Base-by-base conservation (phyloP, 192 early-diverging fungal species). In the Gonapodya prolifera region DNA sequence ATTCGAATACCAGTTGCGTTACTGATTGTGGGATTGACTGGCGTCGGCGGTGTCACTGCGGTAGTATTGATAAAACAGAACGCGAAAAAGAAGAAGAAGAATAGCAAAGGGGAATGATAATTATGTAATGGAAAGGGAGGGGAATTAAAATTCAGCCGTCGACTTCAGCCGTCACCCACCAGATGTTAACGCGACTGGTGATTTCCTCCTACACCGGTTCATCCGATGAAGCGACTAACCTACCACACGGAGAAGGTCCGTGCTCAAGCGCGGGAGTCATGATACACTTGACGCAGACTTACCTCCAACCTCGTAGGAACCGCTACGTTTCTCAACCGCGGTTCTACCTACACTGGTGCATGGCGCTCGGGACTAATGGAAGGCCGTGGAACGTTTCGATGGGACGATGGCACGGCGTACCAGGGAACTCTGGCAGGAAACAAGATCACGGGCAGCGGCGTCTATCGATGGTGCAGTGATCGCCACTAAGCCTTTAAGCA, bases 1-100 rank as follows among this genome's bases (percentile, higher is more conserved):
- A 92, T 98, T 77, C 91, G 90, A 34, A 85, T 94, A 33, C 95
- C 96, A 1, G 91, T 94, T 33, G 85, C 93, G 28, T 81, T 96
- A 70, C 83, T 98, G 16, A 88, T 94, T 30, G 84, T 91, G 28
- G 95, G 92, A 23, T 83, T 94, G 33, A 91, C 92, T 0, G 89
- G 87, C 30, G 82, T 96, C 69, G 85, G 86, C 45, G 88, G 89
- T 2, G 96, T 98, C 84, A 83, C 96, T 69, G 87, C 92, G 23
- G 85, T 94, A 75, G 90, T 95, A 33, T 92, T 96, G 91, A 91
- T 94, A 80, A 92, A 92, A 82, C 89, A 87, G 2, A 84, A 84
- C 75, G 89, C 89, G 82, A 93, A 92, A 83, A 85, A 88, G 33
- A 86, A 85, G 36, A 94, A 93, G 84, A 92, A 91, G 82, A 84